phyloP scores from a whole-genome alignment of 2,329 filamentous ascomycete genomes.

The Pseudocercospora cruenta region DNA sequence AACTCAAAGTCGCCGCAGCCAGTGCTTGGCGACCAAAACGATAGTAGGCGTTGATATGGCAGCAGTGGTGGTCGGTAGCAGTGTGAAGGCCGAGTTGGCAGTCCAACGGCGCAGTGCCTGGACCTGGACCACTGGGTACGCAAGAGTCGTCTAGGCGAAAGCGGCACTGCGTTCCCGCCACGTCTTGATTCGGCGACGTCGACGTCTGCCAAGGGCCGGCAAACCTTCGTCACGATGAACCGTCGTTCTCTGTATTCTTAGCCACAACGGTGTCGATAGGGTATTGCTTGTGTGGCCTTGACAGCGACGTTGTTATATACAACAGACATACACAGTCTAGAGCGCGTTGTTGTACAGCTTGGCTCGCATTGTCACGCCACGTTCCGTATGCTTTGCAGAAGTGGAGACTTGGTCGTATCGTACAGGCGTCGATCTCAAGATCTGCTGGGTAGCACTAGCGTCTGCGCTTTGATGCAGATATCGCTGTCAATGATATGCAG shows the following conservation, averaged over 20 bases:
- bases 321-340: no score
- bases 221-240: neutral
- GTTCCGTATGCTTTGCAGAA: neutral
- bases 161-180: neutral
- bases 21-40: neutral
- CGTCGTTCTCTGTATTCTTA: neutral
- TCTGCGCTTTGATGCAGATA: neutral
- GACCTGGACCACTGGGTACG: neutral
- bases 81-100: neutral
- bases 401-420: neutral
- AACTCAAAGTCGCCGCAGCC: neutral
- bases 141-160: neutral
- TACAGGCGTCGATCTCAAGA: neutral
- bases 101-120: neutral
- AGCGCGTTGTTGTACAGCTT: neutral
- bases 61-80: neutral
- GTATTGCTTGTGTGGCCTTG: neutral
- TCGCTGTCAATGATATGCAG: neutral
- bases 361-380: neutral
- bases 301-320: no score
- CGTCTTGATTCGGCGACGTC: neutral
- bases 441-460: neutral
- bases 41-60: neutral
- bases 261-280: neutral
- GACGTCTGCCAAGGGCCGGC: neutral